Base-by-base conservation (phyloP, 345 rosid genomes). In the Lenwebbia sp. region DNA sequence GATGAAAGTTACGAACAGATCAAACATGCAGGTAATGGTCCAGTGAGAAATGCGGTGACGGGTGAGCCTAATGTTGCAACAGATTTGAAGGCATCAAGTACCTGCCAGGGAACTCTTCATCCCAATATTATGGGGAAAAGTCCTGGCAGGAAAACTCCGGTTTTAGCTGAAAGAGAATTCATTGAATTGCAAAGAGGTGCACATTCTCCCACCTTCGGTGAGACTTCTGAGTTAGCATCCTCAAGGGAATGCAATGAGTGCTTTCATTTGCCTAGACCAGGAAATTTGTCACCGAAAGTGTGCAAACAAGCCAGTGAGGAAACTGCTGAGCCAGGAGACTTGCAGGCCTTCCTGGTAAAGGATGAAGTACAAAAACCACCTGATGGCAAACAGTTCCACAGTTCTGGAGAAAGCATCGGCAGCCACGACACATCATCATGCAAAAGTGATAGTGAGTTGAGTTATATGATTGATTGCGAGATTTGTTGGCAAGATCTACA, bases 401-500 rank as follows among this genome's bases (percentile, higher is more conserved):
- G 90, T 87, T 86, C 86, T 33, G 92, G 85, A 86, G 91, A 89
- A 87, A 87, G 88, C 87, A 83, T 41, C 1, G 78, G 90, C 82
- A 93, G 93, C 90, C 92, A 76, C 50, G 89, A 85, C 87, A 92
- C 89, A 90, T 86, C 90, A 87, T 89, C 94, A 52, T 90, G 92
- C 87, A 91, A 89, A 89, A 91, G 86, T 88, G 91, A 89, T 82
- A 86, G 81, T 40, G 95, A 92, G 51, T 85, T 90, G 65, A 86
- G 87, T 44, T 52, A 88, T 19, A 70, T 70, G 53, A 85, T 87
- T 12, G 93, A 91, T 21, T 94, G 96, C 85, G 96, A 90, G 89
- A 93, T 97, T 89, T 92, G 14, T 22, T 97, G 96, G 97, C 94
- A 95, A 89, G 94, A 95, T 88, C 92, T 97, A 44, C 89, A 88